Evolutionary conservation across 345 rosid species (phyloP).

Genomic region (Clausena lansium): DNA sequence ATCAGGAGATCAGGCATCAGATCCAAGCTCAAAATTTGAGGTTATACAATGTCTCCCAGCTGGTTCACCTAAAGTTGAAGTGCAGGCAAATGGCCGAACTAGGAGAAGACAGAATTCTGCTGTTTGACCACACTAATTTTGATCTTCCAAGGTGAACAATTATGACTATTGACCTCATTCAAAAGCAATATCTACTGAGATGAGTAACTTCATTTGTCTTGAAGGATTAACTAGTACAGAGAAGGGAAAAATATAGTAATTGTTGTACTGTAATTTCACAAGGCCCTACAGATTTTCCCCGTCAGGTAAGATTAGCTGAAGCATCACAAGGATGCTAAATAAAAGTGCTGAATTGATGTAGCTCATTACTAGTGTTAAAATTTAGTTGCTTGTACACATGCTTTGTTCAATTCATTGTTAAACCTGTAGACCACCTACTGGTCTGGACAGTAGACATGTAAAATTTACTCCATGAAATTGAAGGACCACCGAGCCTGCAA

Average conservation of each 20-base stretch:
- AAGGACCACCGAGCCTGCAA: background rate
- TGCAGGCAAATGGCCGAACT: background rate
- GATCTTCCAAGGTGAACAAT: background rate
- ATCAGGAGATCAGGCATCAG: background rate
- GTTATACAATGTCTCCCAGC: background rate
- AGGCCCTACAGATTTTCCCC: background rate
- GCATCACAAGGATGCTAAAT: background rate
- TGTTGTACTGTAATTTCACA: background rate
- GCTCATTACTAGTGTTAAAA: background rate
- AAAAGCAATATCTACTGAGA: background rate
- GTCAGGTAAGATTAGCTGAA: background rate
- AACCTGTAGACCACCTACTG: background rate
- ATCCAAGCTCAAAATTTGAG: background rate
- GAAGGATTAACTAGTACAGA: background rate
- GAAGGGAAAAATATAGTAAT: constrained; percentile 4
- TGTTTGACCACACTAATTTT: constrained; percentile 8
- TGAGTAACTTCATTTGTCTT: background rate
- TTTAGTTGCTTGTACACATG: background rate
- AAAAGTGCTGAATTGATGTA: background rate
- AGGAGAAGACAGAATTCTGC: constrained; percentile 13
- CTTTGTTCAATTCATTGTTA: background rate
- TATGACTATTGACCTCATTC: constrained; percentile 8
- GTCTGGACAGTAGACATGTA: background rate
- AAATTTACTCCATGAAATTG: background rate
- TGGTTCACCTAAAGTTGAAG: constrained; percentile 10